Evolutionary conservation across 257 asterid species (phyloP).

Genomic region (Anisodus tanguticus): DNA sequence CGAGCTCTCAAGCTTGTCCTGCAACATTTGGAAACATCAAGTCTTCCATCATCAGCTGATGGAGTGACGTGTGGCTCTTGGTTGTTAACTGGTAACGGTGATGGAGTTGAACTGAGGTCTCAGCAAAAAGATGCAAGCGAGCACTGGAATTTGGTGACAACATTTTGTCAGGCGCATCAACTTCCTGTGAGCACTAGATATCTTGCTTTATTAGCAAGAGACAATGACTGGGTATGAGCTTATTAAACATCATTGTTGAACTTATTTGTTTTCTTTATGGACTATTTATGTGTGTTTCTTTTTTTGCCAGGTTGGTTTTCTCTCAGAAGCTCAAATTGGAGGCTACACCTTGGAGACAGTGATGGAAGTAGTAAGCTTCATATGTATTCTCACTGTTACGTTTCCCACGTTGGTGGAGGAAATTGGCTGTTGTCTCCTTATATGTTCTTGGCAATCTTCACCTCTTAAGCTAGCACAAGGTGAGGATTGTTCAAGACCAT

Average conservation of each 20-base stretch:
- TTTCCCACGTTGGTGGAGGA: background rate
- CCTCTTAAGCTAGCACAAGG: constrained; percentile 10
- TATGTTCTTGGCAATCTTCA: constrained; percentile 2
- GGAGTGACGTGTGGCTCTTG: constrained; percentile 90
- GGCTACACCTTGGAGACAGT: constrained; percentile 83
- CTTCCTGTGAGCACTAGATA: constrained; percentile 90
- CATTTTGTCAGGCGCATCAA: constrained; percentile 85
- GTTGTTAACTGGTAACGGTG: constrained; percentile 81
- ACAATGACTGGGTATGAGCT: constrained; percentile 91
- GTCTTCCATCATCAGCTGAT: constrained; percentile 70
- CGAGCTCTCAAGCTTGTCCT: constrained; percentile 82
- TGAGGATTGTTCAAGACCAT: background rate
- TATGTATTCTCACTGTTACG: constrained; percentile 20
- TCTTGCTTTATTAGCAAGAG: constrained; percentile 89
- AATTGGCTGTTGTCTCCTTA: background rate
- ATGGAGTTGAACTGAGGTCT: constrained; percentile 86
- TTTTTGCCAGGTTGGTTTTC: constrained; percentile 81
- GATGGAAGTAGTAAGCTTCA: constrained; percentile 77
- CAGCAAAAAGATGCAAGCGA: constrained; percentile 90
- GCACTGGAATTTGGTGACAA: constrained; percentile 87
- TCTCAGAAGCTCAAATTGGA: constrained; percentile 94
- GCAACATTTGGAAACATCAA: constrained; percentile 89
- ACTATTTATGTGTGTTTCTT: constrained; percentile 32
- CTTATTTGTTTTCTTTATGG: background rate
- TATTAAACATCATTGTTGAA: constrained; percentile 17